Evolutionary conservation across 2,329 filamentous ascomycete species (phyloP), one percentile per base, ranked within the genome.

Genomic region (Fusarium paranaense): DNA sequence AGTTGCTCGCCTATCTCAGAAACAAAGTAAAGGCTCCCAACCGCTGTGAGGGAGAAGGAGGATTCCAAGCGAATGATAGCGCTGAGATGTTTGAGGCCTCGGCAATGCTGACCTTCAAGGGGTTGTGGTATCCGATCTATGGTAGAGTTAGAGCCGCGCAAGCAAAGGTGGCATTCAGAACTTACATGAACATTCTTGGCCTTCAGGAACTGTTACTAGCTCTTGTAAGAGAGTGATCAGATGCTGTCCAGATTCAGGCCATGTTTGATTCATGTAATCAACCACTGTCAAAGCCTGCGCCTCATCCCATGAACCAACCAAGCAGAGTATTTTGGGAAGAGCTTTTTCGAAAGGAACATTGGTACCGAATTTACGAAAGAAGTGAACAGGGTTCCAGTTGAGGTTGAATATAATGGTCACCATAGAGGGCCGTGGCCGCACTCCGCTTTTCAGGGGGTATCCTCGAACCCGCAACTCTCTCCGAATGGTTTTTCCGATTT

Each of bases 1-100:
- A 73, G 10, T 6, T 71, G 70, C 25, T 71, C 65, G 0, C 65
- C 70, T 10, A 72, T 33, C 4, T 72, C 70, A 0, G 69, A 63
- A 6, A 73, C 59, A 3, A 32, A 16, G 2, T 66, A 47, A 2
- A 33, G 37, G 1, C 45, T 45, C 0, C 69, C 65, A 7, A 6
- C 38, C 3, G 20, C 54, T 5, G 62, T 50, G 2, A 71, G 40
- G 4, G 27, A 33, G 25, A 56, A 64, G 4, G 18, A 8, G 6
- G 35, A 45, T 42, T 27, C 13, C 20, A 14, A 10, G 5, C 18
- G 18, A 38, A 63, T 32, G 22, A n/a, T 30, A 10, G 60, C 37
- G 2, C 8, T 30, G 22, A 57, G 25, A 6, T 5, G 22, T 45
- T 32, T 33, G 30, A 25, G 52, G 16, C 27, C 52, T 35, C 6